These are phyloP conservation scores for Pelargonium cotyledonis DNA, from an alignment of 441 rosid species.

Conservation along the genomic window DNA sequence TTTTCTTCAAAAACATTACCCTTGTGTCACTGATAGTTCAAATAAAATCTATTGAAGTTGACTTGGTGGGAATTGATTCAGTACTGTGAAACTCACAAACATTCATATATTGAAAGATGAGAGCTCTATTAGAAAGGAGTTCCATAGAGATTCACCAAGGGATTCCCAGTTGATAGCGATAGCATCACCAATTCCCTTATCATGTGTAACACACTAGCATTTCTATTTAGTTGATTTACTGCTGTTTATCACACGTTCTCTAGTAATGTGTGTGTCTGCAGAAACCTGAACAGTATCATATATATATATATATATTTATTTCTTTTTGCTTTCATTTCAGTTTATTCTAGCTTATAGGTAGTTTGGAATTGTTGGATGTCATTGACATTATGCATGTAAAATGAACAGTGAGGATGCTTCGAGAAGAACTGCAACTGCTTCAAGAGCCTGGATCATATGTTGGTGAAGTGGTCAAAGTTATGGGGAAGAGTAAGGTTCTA, in stretches of 20 bases:
- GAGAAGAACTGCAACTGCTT: constrained; percentile 91
- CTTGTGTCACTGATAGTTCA: neutral
- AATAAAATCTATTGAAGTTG: neutral
- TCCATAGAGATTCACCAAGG: too few relatives aligned
- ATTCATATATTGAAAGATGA: too few relatives aligned
- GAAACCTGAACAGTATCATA: too few relatives aligned
- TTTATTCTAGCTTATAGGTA: neutral
- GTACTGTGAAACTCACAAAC: neutral
- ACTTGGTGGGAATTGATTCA: neutral
- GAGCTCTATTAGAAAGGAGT: too few relatives aligned
- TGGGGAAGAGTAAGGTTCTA: constrained; percentile 94
- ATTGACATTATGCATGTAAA: constrained; percentile 3
- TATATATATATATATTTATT: too few relatives aligned
- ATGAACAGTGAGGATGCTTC: constrained; percentile 73
- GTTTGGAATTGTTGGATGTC: constrained; percentile 6
- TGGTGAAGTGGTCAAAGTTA: constrained; percentile 95
- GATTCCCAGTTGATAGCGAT: too few relatives aligned
- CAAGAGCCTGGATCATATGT: constrained; percentile 99
- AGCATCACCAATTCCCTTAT: neutral
- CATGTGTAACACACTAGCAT: neutral
- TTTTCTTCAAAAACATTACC: too few relatives aligned
- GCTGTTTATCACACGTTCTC: too few relatives aligned
- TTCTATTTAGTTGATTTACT: too few relatives aligned
- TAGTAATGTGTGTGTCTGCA: too few relatives aligned
- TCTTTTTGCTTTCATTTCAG: neutral